Evolutionary conservation across 139 green algal genomes (phyloP), one percentile per base, ranked within the genome.

Genomic region (Tetradesmus obliquus): DNA sequence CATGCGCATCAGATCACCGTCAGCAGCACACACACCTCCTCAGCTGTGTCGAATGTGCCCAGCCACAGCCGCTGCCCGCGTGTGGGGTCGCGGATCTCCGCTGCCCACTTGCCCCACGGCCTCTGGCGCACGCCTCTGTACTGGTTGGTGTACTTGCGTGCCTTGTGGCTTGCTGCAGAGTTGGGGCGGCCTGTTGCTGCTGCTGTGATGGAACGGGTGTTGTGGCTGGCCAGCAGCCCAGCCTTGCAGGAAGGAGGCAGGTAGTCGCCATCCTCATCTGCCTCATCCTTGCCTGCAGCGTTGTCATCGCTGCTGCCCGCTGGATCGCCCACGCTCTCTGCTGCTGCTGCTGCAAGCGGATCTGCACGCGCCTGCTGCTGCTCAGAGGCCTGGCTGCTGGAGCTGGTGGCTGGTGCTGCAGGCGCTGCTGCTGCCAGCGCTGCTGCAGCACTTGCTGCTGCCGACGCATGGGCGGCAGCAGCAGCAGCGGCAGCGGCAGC

Each of bases 31-130:
- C 88, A 15, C 54, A 92, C 94, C 92, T 98, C 96, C 90, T 97
- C 94, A n/a, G 97, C 95, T 5, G 95, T 96, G 91, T 99, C 97
- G 91, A 97, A 99, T 5, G 97, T 99, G 80, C 97, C 97, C 74
- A 99, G 94, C 97, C 97, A 99, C 90, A 95, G 87, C 15, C 95
- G 93, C 19, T 92, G 89, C 2, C 98, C 97, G 22, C 96, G 85
- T 5, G 82, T 66, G 2, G 92, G 94, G 87, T 96, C 95, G 12
- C 94, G 79, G 55, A 96, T 95, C 88, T 95, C 94, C 3, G 95
- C 94, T 13, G 93, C 94, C 55, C 90, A 96, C 90, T 96, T 96
- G 72, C 94, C 94, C 94, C 94, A 96, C 0, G 94, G 93, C 57
- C 94, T 91, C 76, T 95, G 93, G 51, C 94, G 86, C 66, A 96